Evolutionary conservation across 2,329 filamentous ascomycete genomes (phyloP).

Genomic region (Lachnellula suecica): DNA sequence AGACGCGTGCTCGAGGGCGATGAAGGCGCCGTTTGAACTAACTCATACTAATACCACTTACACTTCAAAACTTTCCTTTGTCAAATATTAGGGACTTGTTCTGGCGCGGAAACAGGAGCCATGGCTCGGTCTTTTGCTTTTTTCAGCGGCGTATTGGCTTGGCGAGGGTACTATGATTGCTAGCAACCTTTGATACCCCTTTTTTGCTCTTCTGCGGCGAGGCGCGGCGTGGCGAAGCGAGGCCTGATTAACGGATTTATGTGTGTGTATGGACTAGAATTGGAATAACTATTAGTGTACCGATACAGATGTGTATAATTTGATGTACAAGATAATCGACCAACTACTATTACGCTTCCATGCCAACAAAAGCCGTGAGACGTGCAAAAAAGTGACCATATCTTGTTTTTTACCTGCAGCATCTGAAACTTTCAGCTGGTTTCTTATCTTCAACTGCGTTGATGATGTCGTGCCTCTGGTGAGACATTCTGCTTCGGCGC

Average conservation of each 20-base stretch:
- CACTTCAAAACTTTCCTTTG: background rate
- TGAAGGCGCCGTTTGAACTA: constrained; percentile 39
- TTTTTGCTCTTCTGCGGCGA: background rate
- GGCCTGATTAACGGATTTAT: no score
- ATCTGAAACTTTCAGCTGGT: background rate
- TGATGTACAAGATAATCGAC: no score
- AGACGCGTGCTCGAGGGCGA: constrained; percentile 71
- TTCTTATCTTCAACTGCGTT: no score
- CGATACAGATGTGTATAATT: no score
- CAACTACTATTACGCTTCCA: no score
- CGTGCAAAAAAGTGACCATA: no score
- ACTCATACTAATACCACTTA: background rate
- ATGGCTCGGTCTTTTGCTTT: background rate
- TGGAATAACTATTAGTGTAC: no score
- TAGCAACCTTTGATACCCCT: background rate
- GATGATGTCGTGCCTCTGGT: no score
- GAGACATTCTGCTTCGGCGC: background rate
- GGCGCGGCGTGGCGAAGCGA: no score
- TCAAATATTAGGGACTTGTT: background rate
- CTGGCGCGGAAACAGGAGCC: background rate
- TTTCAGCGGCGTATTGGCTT: background rate
- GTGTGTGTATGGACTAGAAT: no score
- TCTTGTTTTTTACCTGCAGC: background rate
- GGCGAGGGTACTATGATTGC: background rate
- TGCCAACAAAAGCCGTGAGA: no score